Conservation (phyloP, 2,329 filamentous ascomycete species). For the Chalaropsis thielavioides region DNA sequence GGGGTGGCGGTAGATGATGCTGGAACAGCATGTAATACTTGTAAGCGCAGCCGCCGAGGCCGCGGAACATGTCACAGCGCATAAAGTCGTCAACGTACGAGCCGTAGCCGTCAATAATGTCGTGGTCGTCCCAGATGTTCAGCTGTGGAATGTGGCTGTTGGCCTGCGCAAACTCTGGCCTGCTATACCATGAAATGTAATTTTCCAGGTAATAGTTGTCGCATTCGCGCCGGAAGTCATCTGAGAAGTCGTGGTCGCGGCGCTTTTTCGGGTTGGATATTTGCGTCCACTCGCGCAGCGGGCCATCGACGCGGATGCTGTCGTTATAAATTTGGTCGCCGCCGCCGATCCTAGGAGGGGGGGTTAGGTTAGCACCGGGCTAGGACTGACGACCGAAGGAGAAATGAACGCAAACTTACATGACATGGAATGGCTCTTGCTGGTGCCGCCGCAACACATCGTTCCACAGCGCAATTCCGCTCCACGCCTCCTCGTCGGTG, state of each 20-base stretch:
- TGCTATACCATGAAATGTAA: slow-evolving; percentile 72
- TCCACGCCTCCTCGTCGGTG: slow-evolving; percentile 73
- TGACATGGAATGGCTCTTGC: slow-evolving; percentile 78
- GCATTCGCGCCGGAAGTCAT: slow-evolving; percentile 64
- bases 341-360: slow-evolving; percentile 47
- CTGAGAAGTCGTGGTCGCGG: slow-evolving; percentile 60
- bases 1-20: slow-evolving; percentile 75
- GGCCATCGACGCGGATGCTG: slow-evolving; percentile 70
- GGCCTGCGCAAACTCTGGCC: slow-evolving; percentile 68
- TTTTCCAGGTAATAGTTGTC: slow-evolving; percentile 86
- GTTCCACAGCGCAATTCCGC: slow-evolving; percentile 86
- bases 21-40: slow-evolving; percentile 99
- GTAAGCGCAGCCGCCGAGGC: slow-evolving; percentile 80
- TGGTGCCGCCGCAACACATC: slow-evolving; percentile 76
- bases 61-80: slow-evolving; percentile 79
- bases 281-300: slow-evolving; percentile 66
- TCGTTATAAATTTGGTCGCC: slow-evolving; percentile 98
- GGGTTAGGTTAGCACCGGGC: not conserved
- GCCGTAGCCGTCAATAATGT: slow-evolving; percentile 84
- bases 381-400: not conserved
- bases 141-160: slow-evolving; percentile 89
- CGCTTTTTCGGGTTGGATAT: slow-evolving; percentile 75
- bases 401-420: slow-evolving; percentile 33
- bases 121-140: slow-evolving; percentile 97
- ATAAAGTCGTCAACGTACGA: slow-evolving; percentile 92